Evolutionary conservation across 352 stramenopile genomes (phyloP).

Genomic region (Phytophthora fragariaefolia): DNA sequence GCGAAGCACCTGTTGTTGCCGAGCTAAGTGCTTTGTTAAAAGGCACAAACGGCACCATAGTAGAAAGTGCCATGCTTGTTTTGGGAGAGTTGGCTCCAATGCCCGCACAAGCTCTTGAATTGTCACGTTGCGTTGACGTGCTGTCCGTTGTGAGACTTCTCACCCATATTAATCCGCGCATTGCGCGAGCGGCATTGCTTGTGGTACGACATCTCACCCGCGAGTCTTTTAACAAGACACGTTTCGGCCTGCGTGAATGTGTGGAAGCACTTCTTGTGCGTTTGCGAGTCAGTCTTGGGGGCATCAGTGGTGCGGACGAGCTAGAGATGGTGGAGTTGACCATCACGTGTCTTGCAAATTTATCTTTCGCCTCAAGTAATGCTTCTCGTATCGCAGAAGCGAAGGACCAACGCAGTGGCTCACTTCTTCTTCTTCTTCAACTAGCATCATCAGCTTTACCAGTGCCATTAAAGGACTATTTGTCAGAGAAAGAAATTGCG

Average conservation of each 20-base stretch:
- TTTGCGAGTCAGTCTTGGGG: constrained; percentile 36
- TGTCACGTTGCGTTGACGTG: constrained; percentile 76
- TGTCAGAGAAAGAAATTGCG: constrained; percentile 44
- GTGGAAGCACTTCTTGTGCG: constrained; percentile 57
- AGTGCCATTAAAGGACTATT: constrained; percentile 50
- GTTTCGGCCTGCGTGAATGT: constrained; percentile 67
- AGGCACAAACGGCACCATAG: constrained; percentile 64
- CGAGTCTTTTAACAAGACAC: constrained; percentile 82
- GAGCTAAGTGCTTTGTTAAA: constrained; percentile 72
- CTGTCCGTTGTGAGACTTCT: constrained; percentile 67
- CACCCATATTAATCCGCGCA: constrained; percentile 63
- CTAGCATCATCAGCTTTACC: constrained; percentile 50
- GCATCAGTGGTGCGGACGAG: constrained; percentile 52
- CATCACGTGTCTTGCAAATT: constrained; percentile 65
- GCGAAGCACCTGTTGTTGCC: constrained; percentile 52
- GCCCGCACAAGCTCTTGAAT: constrained; percentile 66
- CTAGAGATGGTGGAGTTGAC: constrained; percentile 70
- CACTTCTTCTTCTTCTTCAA: constrained; percentile 54
- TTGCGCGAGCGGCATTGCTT: constrained; percentile 59
- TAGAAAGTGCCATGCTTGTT: constrained; percentile 77
- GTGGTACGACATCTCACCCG: constrained; percentile 70
- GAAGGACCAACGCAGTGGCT: constrained; percentile 26
- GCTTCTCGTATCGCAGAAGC: constrained; percentile 49
- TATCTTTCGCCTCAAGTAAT: constrained; percentile 65
- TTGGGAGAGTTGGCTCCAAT: constrained; percentile 71